Percentiles rank a stretch among this genome's conserved stretches.
phyloP scores from a whole-genome alignment of 83 land plant species.

The Isoetes engelmannii region DNA sequence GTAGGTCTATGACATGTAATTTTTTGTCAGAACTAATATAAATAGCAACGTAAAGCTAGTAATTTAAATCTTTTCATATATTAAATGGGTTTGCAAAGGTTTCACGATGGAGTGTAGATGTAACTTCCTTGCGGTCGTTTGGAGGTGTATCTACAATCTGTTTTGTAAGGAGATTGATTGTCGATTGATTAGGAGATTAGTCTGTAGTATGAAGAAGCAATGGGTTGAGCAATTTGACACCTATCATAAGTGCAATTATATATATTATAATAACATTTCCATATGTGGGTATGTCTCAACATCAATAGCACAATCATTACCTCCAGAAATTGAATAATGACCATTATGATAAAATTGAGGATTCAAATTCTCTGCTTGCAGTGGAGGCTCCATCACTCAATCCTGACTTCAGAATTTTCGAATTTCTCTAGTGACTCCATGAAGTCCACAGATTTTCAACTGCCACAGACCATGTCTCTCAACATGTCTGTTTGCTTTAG shows the following conservation, averaged over 20 bases:
- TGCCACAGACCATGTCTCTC: slow-evolving; percentile 25
- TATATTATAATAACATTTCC: slow-evolving; percentile 43
- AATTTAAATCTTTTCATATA: no score
- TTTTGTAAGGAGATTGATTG: no score
- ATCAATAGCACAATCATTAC: slow-evolving; percentile 51
- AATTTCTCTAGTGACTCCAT: slow-evolving; percentile 36
- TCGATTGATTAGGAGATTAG: no score
- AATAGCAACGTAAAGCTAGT: no score
- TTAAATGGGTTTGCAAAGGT: no score
- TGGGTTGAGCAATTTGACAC: no score
- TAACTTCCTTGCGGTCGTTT: no score
- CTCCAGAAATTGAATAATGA: slow-evolving; percentile 21
- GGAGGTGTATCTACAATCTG: no score
- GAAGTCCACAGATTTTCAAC: slow-evolving; percentile 39
- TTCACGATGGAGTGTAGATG: no score
- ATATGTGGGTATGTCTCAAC: slow-evolving; percentile 61
- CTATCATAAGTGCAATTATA: slow-evolving; percentile 51
- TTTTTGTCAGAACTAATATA: no score
- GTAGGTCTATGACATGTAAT: no score
- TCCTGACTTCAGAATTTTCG: slow-evolving; percentile 36
- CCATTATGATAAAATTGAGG: slow-evolving; percentile 39
- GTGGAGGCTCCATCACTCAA: slow-evolving; percentile 15
- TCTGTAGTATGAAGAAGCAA: no score
- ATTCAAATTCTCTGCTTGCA: slow-evolving; percentile 14
- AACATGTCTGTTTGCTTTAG: slow-evolving; percentile 14